Conservation (phyloP, 202 grass and related monocot species). For the Setaria italica region DNA sequence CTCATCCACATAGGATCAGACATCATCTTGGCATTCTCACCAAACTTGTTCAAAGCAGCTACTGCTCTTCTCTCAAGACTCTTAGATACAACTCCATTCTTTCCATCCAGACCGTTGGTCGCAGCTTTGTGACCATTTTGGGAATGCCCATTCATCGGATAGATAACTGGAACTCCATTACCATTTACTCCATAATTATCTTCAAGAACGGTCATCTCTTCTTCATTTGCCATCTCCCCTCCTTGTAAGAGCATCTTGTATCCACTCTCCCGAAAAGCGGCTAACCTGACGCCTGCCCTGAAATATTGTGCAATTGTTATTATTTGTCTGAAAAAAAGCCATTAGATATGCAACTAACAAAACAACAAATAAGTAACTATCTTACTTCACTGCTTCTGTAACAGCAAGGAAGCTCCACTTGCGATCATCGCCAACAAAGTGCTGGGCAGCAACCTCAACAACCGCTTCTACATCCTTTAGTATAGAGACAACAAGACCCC, state of each 20-base stretch:
- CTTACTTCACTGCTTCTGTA: slow-evolving; percentile 92
- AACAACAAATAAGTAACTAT: slow-evolving; percentile 28
- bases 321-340: slow-evolving; percentile 6
- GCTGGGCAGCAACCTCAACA: slow-evolving; percentile 87
- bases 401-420: slow-evolving; percentile 92
- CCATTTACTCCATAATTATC: slow-evolving; percentile 45
- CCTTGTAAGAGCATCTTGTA: slow-evolving; percentile 98
- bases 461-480: slow-evolving; percentile 94
- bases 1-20: slow-evolving; percentile 63
- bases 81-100: slow-evolving; percentile 62
- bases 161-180: slow-evolving; percentile 47
- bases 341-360: slow-evolving; percentile 38
- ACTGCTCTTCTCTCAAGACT: slow-evolving; percentile 90
- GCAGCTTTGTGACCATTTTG: slow-evolving; percentile 54
- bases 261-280: slow-evolving; percentile 78
- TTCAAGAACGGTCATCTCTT: slow-evolving; percentile 54
- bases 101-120: slow-evolving; percentile 63
- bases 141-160: slow-evolving; percentile 53
- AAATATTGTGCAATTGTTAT: slow-evolving; percentile 35
- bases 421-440: slow-evolving; percentile 82
- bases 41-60: slow-evolving; percentile 88
- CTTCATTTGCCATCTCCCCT: slow-evolving; percentile 73
- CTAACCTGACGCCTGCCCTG: slow-evolving; percentile 88
- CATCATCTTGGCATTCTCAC: slow-evolving; percentile 79
- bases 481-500: slow-evolving; percentile 81